Evolutionary conservation across 2,329 filamentous ascomycete genomes (phyloP).

Genomic region (Colletotrichum noveboracense): DNA sequence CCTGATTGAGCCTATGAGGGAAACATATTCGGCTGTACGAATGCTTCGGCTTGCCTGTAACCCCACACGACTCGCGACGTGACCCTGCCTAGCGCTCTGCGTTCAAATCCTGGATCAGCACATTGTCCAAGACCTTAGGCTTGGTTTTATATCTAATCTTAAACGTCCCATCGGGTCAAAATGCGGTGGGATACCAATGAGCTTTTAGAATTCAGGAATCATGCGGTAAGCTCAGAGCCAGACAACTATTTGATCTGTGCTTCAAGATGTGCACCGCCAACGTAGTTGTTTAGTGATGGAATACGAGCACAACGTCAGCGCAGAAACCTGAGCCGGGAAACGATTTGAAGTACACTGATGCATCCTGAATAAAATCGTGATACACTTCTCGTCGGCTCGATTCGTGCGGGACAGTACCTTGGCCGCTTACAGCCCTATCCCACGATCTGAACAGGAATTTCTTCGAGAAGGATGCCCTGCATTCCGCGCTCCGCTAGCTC

Average conservation of each 20-base stretch:
- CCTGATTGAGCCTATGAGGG: background rate
- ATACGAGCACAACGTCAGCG: background rate
- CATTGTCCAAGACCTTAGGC: background rate
- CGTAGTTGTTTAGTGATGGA: background rate
- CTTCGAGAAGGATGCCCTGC: background rate
- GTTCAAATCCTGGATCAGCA: background rate
- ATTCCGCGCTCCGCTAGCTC: background rate
- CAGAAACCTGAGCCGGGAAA: accelerated
- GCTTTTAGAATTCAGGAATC: background rate
- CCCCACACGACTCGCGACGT: background rate
- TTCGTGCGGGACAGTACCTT: background rate
- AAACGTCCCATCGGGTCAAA: background rate
- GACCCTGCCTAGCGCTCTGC: background rate
- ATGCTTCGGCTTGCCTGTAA: background rate
- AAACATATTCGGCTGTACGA: background rate
- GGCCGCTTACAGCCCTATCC: background rate
- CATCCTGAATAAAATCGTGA: accelerated
- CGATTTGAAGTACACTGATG: background rate
- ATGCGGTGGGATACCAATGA: background rate
- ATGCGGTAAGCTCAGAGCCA: background rate
- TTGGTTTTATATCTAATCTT: background rate
- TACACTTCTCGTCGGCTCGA: background rate
- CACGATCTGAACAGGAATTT: background rate
- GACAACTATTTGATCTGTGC: background rate
- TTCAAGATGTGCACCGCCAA: background rate